Evolutionary conservation across 805 yeast species (phyloP).

Genomic region (Ogataea nonfermentans): DNA sequence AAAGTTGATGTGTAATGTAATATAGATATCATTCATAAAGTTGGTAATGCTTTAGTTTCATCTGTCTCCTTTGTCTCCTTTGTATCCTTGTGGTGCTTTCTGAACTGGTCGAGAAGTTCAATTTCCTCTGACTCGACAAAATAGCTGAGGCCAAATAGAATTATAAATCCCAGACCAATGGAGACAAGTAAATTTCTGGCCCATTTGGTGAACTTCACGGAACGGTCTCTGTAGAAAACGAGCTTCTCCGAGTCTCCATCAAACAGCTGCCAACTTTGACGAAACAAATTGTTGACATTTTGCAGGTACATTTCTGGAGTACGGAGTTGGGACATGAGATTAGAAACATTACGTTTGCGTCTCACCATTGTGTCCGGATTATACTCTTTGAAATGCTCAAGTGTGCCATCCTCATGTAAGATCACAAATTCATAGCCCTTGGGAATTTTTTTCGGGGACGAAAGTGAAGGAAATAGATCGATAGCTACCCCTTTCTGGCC

Average conservation of each 20-base stretch:
- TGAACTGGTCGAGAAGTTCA: slow-evolving; percentile 8
- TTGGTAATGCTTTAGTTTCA: not conserved
- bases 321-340: slow-evolving; percentile 31
- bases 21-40: not conserved
- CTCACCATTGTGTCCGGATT: slow-evolving; percentile 1
- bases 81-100: slow-evolving; percentile 1
- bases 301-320: slow-evolving; percentile 37
- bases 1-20: slow-evolving; percentile 20
- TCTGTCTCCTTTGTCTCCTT: not conserved
- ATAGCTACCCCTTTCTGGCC: not conserved
- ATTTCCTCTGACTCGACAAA: slow-evolving; percentile 23
- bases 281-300: slow-evolving; percentile 42
- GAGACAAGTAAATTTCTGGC: slow-evolving; percentile 29
- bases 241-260: slow-evolving; percentile 46
- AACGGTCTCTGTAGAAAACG: slow-evolving; percentile 38
- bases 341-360: slow-evolving; percentile 14
- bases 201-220: slow-evolving; percentile 10
- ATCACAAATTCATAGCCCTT: slow-evolving; percentile 20
- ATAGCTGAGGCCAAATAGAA: slow-evolving; percentile 29
- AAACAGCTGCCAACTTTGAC: slow-evolving; percentile 50
- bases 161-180: slow-evolving; percentile 30
- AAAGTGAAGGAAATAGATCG: slow-evolving; percentile 22
- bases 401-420: slow-evolving; percentile 35
- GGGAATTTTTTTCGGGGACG: slow-evolving; percentile 1
- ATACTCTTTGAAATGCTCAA: slow-evolving; percentile 13